Conservation (phyloP, 495 filamentous ascomycete species). For the Aspergillus mulundensis region DNA sequence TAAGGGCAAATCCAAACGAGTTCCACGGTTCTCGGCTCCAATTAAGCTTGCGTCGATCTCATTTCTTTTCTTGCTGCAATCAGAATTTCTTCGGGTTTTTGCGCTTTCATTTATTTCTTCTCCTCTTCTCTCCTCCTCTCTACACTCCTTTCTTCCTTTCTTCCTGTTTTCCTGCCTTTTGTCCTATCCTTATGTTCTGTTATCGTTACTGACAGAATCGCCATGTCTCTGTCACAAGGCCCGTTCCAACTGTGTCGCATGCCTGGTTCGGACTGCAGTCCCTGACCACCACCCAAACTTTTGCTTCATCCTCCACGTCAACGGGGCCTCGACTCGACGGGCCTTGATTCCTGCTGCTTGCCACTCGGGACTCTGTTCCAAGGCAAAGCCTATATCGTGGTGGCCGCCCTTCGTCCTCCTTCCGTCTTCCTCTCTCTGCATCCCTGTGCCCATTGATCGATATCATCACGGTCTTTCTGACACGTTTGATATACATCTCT, state of each 20-base stretch:
- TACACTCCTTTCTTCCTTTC: slow-evolving; percentile 1
- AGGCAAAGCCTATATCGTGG: no score
- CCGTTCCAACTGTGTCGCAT: background rate
- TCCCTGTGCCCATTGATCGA: background rate
- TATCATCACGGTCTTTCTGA: background rate
- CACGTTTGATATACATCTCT: background rate
- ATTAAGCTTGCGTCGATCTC: slow-evolving; percentile 22
- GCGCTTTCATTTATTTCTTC: slow-evolving; percentile 10
- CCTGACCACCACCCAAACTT: background rate
- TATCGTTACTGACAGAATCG: background rate
- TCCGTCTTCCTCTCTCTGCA: background rate
- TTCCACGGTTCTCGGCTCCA: slow-evolving; percentile 15
- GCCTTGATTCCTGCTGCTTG: background rate
- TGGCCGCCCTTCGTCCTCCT: background rate
- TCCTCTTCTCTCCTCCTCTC: background rate
- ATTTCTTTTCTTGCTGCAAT: background rate
- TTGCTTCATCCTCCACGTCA: background rate
- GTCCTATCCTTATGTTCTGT: background rate
- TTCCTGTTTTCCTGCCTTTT: background rate
- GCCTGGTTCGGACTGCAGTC: slow-evolving; percentile 1
- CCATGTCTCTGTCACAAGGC: slow-evolving; percentile 2
- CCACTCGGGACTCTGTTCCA: background rate
- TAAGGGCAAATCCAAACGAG: background rate
- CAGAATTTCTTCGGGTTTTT: slow-evolving; percentile 12
- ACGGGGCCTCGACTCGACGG: background rate